A percentile compares a stretch with the other conserved stretches of the same genome.
phyloP scores from a whole-genome alignment of 1,284 basidiomycete genomes.

The Moniliophthora roreri region DNA sequence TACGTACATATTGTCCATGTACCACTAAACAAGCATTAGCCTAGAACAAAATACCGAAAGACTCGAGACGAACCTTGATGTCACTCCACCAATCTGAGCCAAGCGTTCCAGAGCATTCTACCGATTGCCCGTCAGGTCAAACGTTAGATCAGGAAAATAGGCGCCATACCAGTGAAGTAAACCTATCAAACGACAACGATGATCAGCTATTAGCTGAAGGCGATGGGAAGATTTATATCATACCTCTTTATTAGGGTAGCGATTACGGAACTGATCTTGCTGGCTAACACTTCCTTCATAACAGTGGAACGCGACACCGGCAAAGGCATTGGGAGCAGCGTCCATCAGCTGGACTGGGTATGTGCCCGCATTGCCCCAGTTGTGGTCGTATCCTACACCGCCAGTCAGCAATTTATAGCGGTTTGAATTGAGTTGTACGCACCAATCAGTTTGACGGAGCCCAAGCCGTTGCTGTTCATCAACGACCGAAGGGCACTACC shows the following conservation, averaged over 20 bases:
- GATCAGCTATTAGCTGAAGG: neutral
- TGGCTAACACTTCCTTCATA: slow-evolving; percentile 44
- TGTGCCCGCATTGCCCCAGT: slow-evolving; percentile 48
- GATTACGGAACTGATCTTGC: slow-evolving; percentile 42
- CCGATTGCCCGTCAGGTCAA: neutral
- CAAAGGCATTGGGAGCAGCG: slow-evolving; percentile 40
- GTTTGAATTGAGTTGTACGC: slow-evolving; percentile 25
- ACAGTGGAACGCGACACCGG: slow-evolving; percentile 55
- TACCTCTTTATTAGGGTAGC: slow-evolving; percentile 45
- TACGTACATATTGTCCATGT: slow-evolving; percentile 72
- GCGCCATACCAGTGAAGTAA: slow-evolving; percentile 37
- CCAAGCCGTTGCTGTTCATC: slow-evolving; percentile 49
- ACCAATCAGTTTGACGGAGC: slow-evolving; percentile 46
- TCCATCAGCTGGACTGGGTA: slow-evolving; percentile 52
- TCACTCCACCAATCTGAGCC: slow-evolving; percentile 78
- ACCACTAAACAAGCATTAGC: slow-evolving; percentile 48
- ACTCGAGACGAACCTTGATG: slow-evolving; percentile 55
- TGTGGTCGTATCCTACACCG: slow-evolving; percentile 39
- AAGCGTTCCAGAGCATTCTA: slow-evolving; percentile 45
- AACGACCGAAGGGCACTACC: slow-evolving; percentile 43
- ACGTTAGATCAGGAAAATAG: slow-evolving; percentile 1
- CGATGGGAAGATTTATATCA: slow-evolving; percentile 15
- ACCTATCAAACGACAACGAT: slow-evolving; percentile 22
- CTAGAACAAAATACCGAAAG: slow-evolving; percentile 8
- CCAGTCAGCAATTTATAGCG: neutral